Conservation (phyloP, 495 filamentous ascomycete genomes). For the Lasiosphaeria hispida region DNA sequence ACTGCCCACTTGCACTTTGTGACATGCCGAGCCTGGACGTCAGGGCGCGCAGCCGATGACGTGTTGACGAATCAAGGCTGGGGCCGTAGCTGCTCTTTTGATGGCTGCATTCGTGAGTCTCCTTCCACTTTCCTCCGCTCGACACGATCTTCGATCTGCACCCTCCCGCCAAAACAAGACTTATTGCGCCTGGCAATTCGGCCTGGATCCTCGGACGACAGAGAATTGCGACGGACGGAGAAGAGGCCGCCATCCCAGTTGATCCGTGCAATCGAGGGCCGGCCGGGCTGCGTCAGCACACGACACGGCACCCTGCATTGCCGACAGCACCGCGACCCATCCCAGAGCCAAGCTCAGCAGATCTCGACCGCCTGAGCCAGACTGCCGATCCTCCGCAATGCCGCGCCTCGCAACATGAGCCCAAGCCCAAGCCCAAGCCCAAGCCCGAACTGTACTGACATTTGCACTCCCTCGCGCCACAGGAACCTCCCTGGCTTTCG, state of each 20-base stretch:
- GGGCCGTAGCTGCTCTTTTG: constrained; percentile 22
- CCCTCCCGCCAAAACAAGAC: no score
- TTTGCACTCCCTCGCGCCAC: constrained; percentile 12
- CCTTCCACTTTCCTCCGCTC: constrained; percentile 11
- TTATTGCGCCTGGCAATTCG: no score
- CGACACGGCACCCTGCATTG: neutral
- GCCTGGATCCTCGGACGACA: no score
- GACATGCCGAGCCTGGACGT: neutral
- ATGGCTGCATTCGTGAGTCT: constrained; percentile 52
- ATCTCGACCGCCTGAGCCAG: no score
- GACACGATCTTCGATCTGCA: neutral
- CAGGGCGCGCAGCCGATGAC: constrained; percentile 23
- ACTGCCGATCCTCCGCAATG: neutral
- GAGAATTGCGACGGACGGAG: no score
- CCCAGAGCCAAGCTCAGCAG: no score
- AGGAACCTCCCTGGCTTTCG: constrained; percentile 50
- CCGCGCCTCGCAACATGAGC: constrained; percentile 8
- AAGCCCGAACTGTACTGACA: constrained; percentile 20
- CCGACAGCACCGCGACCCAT: neutral
- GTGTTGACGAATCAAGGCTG: constrained; percentile 15
- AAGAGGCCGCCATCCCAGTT: no score
- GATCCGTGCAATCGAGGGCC: no score
- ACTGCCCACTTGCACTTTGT: neutral
- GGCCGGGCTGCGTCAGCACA: neutral
- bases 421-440: neutral